phyloP scores from a whole-genome alignment of 1,284 basidiomycete genomes.

The Cystobasidium sp. region DNA sequence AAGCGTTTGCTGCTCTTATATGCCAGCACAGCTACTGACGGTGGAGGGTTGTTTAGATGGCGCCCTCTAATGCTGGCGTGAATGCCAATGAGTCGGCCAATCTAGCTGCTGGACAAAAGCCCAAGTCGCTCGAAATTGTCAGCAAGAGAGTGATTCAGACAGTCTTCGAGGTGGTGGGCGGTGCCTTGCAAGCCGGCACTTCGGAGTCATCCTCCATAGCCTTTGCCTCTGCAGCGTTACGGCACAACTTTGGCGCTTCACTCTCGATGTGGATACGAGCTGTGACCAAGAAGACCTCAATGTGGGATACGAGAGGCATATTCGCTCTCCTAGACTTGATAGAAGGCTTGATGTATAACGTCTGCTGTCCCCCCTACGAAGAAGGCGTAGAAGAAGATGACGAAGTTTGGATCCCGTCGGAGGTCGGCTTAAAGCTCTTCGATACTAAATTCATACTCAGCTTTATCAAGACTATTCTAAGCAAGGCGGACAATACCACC shows the following conservation, averaged over 20 bases:
- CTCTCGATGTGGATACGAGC: constrained; percentile 60
- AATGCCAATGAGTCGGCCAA: constrained; percentile 61
- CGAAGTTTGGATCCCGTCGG: constrained; percentile 36
- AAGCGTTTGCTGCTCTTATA: constrained; percentile 49
- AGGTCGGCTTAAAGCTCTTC: constrained; percentile 53
- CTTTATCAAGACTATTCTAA: constrained; percentile 59
- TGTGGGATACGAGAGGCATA: constrained; percentile 61
- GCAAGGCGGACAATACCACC: constrained; percentile 61
- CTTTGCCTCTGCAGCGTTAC: constrained; percentile 44
- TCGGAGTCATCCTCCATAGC: constrained; percentile 6
- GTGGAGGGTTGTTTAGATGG: constrained; percentile 59
- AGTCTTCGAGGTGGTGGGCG: constrained; percentile 59
- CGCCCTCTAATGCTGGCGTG: constrained; percentile 56
- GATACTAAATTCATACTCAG: constrained; percentile 60
- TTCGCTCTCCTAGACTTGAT: constrained; percentile 56
- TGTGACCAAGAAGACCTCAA: constrained; percentile 59
- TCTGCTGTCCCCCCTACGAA: constrained; percentile 52
- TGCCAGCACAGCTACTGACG: neutral
- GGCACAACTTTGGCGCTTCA: constrained; percentile 59
- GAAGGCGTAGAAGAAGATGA: constrained; percentile 57
- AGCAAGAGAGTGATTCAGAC: constrained; percentile 61
- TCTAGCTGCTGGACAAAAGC: constrained; percentile 60
- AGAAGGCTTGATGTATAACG: constrained; percentile 53
- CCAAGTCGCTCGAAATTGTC: constrained; percentile 61
- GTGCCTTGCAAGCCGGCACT: constrained; percentile 42